Evolutionary conservation across 495 filamentous ascomycete genomes (phyloP), one percentile per base, ranked within the genome.

Genomic region (Paragyromitra xinjiangensis): DNA sequence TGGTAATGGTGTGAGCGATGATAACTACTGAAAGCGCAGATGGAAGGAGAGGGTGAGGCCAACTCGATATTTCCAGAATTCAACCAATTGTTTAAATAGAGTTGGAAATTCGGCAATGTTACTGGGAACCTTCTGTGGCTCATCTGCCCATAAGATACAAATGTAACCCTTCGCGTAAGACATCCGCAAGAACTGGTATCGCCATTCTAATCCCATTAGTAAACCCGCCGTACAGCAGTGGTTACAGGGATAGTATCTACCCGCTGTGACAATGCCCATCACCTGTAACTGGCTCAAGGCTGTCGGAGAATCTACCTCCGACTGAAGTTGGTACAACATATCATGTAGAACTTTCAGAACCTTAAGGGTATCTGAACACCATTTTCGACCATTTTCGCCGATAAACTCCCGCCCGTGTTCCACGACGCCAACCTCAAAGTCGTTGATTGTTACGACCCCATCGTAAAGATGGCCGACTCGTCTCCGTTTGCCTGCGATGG

Each of bases 391-490:
- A 11, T 50, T 66, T n/a, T 71, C 68, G 8, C 56, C 59, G 8
- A 50, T 50, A 24, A 63, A 71, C 29, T 71, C 12, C 1, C 40
- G 56, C 7, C 45, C 56, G 26, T 66, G 64, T 26, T 66, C 64
- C 6, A 66, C 14, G 12, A 51, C 64, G 14, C 64, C 64, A 12
- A 37, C 44, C 14, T 66, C 64, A 12, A 51, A 6, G 2, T 0
- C 22, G 12, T 71, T 51, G 56, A 71, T 50, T 2, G 44, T n/a
- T 34, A 71, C 7, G 9, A 71, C 3, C 7, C 68, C 56, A 34
- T 71, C 68, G 6, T 71, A 71, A 34, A 71, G 68, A n/a, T 71
- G 68, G 24, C 58, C 69, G 11, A 71, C 58, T 14, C 59, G 59
- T 7, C 69, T 51, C 2, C 59, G 69, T 53, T 72, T 72, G 44